Base-by-base conservation (phyloP, 2,329 filamentous ascomycete species). In the Podosphaera aphanis region DNA sequence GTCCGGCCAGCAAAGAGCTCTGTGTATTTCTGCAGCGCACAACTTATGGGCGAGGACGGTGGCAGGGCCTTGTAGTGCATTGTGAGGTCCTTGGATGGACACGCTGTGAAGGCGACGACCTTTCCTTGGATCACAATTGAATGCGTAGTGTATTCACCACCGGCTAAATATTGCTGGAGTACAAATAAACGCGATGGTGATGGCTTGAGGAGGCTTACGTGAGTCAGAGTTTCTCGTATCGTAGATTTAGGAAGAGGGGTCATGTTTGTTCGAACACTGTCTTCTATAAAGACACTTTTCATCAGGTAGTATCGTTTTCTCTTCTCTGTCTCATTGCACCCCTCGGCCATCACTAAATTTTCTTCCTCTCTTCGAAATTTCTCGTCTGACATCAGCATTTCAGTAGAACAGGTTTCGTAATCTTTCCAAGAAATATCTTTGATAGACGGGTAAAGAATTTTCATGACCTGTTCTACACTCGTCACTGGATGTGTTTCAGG, bases 141-240 rank as follows among this genome's bases (percentile, higher is more conserved):
- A 52, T 85, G 79, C 0, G 80, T 83, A 59, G 77, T 81, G 56
- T 76, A 84, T 57, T 84, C 79, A 0, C 72, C 69, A 0, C 68
- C 65, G 0, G 54, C 48, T 49, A 81, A 71, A 57, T 70, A 82
- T 55, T 83, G 73, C 55, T 86, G 79, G 20, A 84, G 57, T 48
- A 83, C 66, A 68, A 75, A 83, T 0, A 77, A 71, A 2, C 65
- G 47, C 18, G 49, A 51, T 0, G 49, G 45, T 1, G 52, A 50
- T 1, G 55, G 56, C 4, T 48, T 50, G 13, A 84, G 64, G 15
- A 63, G 60, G 13, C 65, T 63, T 21, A 83, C 58, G 51, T 77
- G 66, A 0, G 60, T 55, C 39, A 65, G 64, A 0, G 78, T 83
- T 48, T 72, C 65, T 10, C 61, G 59, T 2, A 64, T 53, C 0